phyloP scores from a whole-genome alignment of 129 eudicot genomes.

The Helichrysum umbraculigerum region DNA sequence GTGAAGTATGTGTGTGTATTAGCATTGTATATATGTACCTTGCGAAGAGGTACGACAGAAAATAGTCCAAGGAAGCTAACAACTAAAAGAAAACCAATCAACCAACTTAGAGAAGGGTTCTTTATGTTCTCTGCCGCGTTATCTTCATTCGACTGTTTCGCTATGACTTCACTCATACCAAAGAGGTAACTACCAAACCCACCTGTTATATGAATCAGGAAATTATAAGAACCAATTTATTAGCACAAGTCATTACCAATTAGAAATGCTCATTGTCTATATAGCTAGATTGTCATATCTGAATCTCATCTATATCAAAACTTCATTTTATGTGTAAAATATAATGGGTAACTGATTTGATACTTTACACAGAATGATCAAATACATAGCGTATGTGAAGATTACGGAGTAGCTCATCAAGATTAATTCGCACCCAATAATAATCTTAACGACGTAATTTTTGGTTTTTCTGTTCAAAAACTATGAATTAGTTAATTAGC shows the following conservation, averaged over 20 bases:
- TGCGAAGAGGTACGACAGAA: constrained; percentile 92
- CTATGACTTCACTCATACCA: constrained; percentile 88
- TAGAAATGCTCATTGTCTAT: neutral
- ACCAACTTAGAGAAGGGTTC: constrained; percentile 73
- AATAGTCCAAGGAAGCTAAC: constrained; percentile 95
- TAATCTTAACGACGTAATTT: too few species aligned
- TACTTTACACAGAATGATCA: neutral
- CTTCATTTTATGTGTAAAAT: neutral
- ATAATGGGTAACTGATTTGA: neutral
- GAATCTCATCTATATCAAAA: neutral
- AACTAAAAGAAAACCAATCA: constrained; percentile 88
- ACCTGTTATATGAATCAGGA: constrained; percentile 44
- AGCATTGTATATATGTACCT: constrained; percentile 46
- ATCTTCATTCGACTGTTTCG: constrained; percentile 69
- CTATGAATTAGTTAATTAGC: too few species aligned
- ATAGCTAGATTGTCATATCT: neutral
- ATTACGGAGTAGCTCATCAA: too few species aligned
- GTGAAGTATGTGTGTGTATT: neutral
- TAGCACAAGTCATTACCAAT: too few species aligned
- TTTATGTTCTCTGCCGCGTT: constrained; percentile 45
- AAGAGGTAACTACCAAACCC: constrained; percentile 96
- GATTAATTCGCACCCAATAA: too few species aligned
- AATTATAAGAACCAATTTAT: too few species aligned
- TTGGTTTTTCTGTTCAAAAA: too few species aligned
- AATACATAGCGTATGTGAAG: too few species aligned